Evolutionary conservation across 805 yeast species (phyloP), one percentile per base, ranked within the genome.

Genomic region (Candida sonorensis): DNA sequence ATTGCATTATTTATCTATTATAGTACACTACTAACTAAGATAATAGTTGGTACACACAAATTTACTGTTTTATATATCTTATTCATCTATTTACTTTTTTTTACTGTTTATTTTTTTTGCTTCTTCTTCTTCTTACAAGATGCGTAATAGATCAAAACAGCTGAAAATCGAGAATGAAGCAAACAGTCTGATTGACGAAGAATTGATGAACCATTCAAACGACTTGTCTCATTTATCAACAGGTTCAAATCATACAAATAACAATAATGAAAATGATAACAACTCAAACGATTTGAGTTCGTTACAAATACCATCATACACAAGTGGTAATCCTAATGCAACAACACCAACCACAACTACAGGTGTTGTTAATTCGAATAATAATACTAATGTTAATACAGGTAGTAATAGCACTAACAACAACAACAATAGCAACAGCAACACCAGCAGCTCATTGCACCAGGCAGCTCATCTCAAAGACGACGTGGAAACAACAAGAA

Each of bases 151-250:
- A n/a, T n/a, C n/a, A n/a, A n/a, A n/a, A n/a, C n/a, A n/a, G n/a
- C n/a, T n/a, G n/a, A n/a, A n/a, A n/a, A 18, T 46, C 45, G 42
- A 40, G 13, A 40, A 33, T 21, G 37, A 44, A 33, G 24, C 35
- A 23, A 47, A n/a, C n/a, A n/a, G n/a, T n/a, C n/a, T n/a, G n/a
- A 43, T 46, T 13, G 50, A 46, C 28, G 51, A 48, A 26, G 51
- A 45, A 18, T 29, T 46, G 5, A 45, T 45, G 43, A 37, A 36
- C 20, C 45, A 46, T 17, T 10, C 23, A 17, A 46, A 45, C 30
- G 47, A 43, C 11, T 23, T 44, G 14, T 33, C 31, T 25, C 46
- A 42, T 17, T 30, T 41, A 15, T 22, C 44, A 16, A 24, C 29
- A n/a, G 23, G 34, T 18, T 47, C 38, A 19, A 41, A 37, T 29